Evolutionary conservation across 495 filamentous ascomycete genomes (phyloP).

Genomic region (Aspergillus cavernicola): DNA sequence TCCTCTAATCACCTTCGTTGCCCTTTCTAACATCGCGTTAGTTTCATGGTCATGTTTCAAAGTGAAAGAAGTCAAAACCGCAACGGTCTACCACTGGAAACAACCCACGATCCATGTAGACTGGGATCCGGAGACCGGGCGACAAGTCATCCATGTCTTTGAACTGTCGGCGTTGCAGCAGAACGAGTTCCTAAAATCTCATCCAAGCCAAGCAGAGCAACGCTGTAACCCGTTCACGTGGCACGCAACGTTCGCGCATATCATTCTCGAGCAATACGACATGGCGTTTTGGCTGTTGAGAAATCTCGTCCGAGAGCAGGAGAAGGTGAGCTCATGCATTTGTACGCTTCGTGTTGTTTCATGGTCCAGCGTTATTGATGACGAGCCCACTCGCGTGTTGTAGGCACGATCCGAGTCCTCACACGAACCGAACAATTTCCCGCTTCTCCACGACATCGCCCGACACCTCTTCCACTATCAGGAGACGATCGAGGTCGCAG

Average conservation of each 20-base stretch:
- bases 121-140: conserved; percentile 2
- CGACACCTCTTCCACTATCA: conserved; percentile 45
- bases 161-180: background rate
- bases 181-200: background rate
- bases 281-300: conserved; percentile 12
- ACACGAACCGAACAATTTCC: conserved; percentile 4
- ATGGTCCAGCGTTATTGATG: background rate
- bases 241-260: conserved; percentile 9
- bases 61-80: conserved; percentile 7
- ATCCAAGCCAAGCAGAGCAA: background rate
- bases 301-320: conserved; percentile 8
- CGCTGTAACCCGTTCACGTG: conserved; percentile 11
- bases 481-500: conserved; percentile 41
- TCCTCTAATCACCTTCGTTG: background rate
- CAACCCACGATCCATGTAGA: conserved; percentile 10
- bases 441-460: conserved; percentile 37
- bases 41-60: conserved; percentile 17
- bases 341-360: background rate
- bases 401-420: background rate
- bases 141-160: conserved; percentile 11
- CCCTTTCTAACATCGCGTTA: background rate
- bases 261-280: conserved; percentile 9
- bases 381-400: background rate
- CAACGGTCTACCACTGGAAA: conserved; percentile 10
- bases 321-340: conserved; percentile 12